Base-by-base conservation (phyloP, 2,329 filamentous ascomycete genomes). In the Chrysoporthe cubensis region DNA sequence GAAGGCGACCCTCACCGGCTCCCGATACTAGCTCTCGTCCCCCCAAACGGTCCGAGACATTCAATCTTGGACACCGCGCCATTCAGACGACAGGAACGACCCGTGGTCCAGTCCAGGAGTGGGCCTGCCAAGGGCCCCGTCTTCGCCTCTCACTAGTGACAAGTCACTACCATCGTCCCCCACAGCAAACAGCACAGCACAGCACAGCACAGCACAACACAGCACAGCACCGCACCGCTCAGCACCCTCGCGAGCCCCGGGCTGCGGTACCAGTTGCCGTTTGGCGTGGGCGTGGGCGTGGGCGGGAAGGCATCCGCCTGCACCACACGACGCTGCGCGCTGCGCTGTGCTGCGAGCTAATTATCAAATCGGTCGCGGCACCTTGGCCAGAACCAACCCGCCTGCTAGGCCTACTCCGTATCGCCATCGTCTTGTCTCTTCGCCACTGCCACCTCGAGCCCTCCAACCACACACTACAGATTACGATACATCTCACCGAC, bases 401-500 rank as follows among this genome's bases (percentile, higher is more conserved):
- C n/a, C 32, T 26, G 26, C 26, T n/a, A 57, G 54, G 18, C 5
- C 26, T 40, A 40, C 54, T 57, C 6, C 54, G 34, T 54, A 63
- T 54, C 34, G 48, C 61, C 2, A 43, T 52, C 54, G 40, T n/a
- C 26, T 56, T 8, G 6, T 34, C 13, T 54, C 61, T 32, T 63
- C 37, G 61, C 61, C 61, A 63, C 61, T 46, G 46, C 16, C 48
- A 14, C 43, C 61, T 14, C 37, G 21, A 58, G 56, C 37, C 56
- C 37, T 48, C 34, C 61, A 54, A 50, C 37, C 37, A 43, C 57
- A n/a, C 34, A 52, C 54, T 40, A 40, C 46, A 43, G 61, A 63
- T 63, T 63, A 63, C 61, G 61, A 63, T 63, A 63, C 60, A 34
- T 57, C 54, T 57, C 52, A 57, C 52, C 52, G 52, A 37, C 26